Percentiles rank a stretch among this genome's conserved stretches.
Conservation (phyloP, 192 early-diverging fungal species). For the Coemansia sp. region DNA sequence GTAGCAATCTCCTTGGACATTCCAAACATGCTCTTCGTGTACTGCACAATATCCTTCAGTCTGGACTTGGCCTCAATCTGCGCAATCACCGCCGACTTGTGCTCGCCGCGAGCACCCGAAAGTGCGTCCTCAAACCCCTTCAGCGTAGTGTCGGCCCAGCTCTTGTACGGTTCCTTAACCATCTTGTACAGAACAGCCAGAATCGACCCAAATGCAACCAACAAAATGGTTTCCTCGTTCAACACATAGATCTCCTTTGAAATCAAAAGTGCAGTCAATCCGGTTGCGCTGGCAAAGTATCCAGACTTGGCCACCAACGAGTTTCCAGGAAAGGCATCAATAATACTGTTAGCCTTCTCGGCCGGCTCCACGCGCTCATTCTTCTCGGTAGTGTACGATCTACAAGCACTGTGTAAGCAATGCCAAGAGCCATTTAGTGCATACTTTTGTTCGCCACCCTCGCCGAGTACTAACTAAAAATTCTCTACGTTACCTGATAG, state of each 20-base stretch:
- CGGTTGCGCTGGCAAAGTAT: conserved; percentile 78
- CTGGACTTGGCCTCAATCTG: conserved; percentile 88
- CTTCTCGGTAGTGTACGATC: conserved; percentile 38
- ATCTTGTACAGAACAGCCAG: conserved; percentile 74
- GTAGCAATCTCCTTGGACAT: conserved; percentile 94
- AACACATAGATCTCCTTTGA: conserved; percentile 98
- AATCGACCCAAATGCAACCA: conserved; percentile 78
- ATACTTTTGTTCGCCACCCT: neutral
- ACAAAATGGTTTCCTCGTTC: conserved; percentile 89
- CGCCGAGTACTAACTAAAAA: neutral
- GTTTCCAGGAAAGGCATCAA: conserved; percentile 91
- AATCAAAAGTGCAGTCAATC: conserved; percentile 82
- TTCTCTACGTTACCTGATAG: conserved; percentile 29
- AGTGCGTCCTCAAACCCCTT: conserved; percentile 82
- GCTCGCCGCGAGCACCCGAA: conserved; percentile 81
- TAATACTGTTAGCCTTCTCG: conserved; percentile 84
- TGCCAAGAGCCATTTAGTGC: neutral
- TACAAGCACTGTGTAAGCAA: conserved; percentile 8
- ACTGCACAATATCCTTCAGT: conserved; percentile 90
- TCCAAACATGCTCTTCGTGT: conserved; percentile 89
- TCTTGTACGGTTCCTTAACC: conserved; percentile 79
- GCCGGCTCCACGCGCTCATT: conserved; percentile 53
- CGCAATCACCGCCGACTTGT: conserved; percentile 86
- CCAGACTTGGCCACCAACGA: conserved; percentile 85
- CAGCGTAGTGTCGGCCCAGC: conserved; percentile 67